Conservation (phyloP, 306 rosid species). For the Senna siamea region DNA sequence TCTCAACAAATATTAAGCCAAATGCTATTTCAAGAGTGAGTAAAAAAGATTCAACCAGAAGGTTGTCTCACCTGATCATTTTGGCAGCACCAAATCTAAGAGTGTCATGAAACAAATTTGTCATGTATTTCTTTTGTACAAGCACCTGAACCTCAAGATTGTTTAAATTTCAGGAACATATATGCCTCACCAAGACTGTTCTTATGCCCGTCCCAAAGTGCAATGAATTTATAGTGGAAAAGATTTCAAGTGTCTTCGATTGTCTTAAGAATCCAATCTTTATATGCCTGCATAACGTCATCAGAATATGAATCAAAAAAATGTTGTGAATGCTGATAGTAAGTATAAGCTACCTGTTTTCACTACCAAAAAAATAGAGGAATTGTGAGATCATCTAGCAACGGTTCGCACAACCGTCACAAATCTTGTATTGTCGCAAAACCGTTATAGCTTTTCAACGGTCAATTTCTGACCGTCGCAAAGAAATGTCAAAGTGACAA, state of each 20-base stretch:
- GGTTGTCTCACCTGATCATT: slow-evolving; percentile 71
- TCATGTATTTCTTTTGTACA: slow-evolving; percentile 65
- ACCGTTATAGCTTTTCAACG: too few relatives aligned
- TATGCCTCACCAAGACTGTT: slow-evolving; percentile 84
- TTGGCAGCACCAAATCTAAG: slow-evolving; percentile 94
- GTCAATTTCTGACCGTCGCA: too few relatives aligned
- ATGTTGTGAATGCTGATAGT: too few relatives aligned
- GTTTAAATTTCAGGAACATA: slow-evolving; percentile 78
- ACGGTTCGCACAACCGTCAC: too few relatives aligned
- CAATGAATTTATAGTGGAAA: slow-evolving; percentile 62
- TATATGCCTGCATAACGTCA: slow-evolving; percentile 65
- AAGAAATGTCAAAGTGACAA: too few relatives aligned
- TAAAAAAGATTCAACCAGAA: too few relatives aligned
- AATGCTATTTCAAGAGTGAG: background rate
- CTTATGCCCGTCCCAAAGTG: slow-evolving; percentile 77
- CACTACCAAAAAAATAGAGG: too few relatives aligned
- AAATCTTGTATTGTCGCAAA: too few relatives aligned
- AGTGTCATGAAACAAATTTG: slow-evolving; percentile 73
- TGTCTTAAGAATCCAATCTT: slow-evolving; percentile 86
- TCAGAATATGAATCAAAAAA: too few relatives aligned
- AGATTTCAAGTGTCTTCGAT: slow-evolving; percentile 81
- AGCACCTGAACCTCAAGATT: slow-evolving; percentile 62
- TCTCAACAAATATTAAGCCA: background rate
- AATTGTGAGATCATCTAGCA: too few relatives aligned
- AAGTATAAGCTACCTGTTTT: too few relatives aligned